Percentiles rank a stretch among this genome's conserved stretches.
Conservation (phyloP, 176 grass and related monocot species). For the Aegilops tauschii region DNA sequence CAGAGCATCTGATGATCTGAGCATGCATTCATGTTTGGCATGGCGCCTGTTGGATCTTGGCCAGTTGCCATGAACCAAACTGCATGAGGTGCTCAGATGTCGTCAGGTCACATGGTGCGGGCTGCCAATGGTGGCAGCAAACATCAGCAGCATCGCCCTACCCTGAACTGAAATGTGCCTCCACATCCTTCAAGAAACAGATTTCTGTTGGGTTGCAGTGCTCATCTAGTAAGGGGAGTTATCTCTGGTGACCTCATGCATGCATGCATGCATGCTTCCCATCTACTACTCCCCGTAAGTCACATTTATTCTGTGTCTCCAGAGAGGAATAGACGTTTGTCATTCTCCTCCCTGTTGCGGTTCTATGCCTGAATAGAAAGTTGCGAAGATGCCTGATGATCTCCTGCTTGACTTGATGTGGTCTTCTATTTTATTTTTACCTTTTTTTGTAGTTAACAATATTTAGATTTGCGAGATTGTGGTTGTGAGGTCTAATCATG, state of each 20-base stretch:
- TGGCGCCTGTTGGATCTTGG: slow-evolving; percentile 13
- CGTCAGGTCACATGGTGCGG: slow-evolving; percentile 26
- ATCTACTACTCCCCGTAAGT: background rate
- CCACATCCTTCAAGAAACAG: slow-evolving; percentile 2
- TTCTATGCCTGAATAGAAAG: background rate
- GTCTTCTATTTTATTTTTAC: no score
- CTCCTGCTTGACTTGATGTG: no score
- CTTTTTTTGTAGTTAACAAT: no score
- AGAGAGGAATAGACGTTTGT: background rate
- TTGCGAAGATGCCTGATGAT: no score
- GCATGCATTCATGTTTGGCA: background rate
- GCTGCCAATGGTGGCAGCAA: background rate
- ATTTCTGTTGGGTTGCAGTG: slow-evolving; percentile 4
- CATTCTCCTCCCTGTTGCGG: background rate
- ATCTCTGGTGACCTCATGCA: slow-evolving; percentile 19
- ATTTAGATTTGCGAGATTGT: no score
- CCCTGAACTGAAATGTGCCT: slow-evolving; percentile 22
- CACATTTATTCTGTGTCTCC: slow-evolving; percentile 33
- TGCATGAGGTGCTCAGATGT: background rate
- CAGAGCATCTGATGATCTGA: background rate
- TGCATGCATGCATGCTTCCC: slow-evolving; percentile 1
- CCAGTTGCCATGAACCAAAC: slow-evolving; percentile 1
- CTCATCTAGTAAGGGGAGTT: background rate
- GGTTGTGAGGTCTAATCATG: no score
- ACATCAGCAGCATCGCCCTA: slow-evolving; percentile 34